A percentile compares a stretch with the other conserved stretches of the same genome.
Conservation (phyloP, 2,329 filamentous ascomycete genomes). For the Fusarium heterosporum region DNA sequence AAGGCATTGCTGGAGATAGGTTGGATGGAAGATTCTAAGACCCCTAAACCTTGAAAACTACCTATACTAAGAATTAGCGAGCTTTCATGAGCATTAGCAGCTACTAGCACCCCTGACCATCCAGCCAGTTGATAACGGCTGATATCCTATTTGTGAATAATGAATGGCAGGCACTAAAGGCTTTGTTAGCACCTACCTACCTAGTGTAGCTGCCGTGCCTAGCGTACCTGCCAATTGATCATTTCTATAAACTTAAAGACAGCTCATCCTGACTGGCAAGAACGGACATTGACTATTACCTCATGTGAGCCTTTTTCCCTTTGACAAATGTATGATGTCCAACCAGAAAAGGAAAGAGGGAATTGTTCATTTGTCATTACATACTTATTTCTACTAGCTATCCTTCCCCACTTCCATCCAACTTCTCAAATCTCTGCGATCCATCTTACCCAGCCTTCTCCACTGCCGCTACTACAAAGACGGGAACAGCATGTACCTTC, state of each 20-base stretch:
- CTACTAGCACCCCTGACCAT: slow-evolving; percentile 11
- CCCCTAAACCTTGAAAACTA: slow-evolving; percentile 13
- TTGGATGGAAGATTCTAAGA: not conserved
- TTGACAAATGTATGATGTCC: not conserved
- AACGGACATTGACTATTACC: not conserved
- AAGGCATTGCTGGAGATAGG: not conserved
- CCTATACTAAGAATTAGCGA: slow-evolving; percentile 7
- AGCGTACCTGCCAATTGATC: slow-evolving; percentile 8
- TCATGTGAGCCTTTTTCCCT: slow-evolving; percentile 4
- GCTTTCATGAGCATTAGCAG: slow-evolving; percentile 10
- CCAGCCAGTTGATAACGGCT: slow-evolving; percentile 34
- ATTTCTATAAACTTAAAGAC: slow-evolving; percentile 18
- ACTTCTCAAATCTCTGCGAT: slow-evolving; percentile 21
- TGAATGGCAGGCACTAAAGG: slow-evolving; percentile 8
- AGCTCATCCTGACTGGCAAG: slow-evolving; percentile 15
- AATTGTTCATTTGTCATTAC: not conserved
- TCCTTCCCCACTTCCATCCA: slow-evolving; percentile 14
- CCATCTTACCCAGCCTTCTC: slow-evolving; percentile 25
- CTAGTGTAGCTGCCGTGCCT: slow-evolving; percentile 14
- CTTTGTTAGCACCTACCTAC: not conserved
- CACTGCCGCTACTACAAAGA: slow-evolving; percentile 21
- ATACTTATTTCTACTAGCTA: not conserved
- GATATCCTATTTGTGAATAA: slow-evolving; percentile 24
- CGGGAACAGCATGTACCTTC: slow-evolving; percentile 10
- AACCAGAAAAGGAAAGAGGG: slow-evolving; percentile 15